These are phyloP conservation scores for Rugonectria rugulosa DNA, from an alignment of 2,329 filamentous ascomycete genomes.

Conservation along the genomic window DNA sequence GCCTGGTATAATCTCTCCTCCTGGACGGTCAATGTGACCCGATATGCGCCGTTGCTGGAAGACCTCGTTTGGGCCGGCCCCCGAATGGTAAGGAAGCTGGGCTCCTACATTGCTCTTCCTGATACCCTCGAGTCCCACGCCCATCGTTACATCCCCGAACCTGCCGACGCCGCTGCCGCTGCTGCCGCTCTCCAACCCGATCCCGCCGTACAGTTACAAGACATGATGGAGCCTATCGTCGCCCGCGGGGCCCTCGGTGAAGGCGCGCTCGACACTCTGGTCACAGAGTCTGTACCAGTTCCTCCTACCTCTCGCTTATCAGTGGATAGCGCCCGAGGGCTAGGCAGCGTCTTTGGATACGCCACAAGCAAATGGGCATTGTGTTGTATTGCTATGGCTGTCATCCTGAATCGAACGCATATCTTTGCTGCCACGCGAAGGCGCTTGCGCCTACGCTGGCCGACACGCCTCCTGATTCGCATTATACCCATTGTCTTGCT, in stretches of 20 bases:
- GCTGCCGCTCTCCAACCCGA: slow-evolving; percentile 32
- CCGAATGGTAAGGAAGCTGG: slow-evolving; percentile 72
- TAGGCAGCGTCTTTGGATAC: slow-evolving; percentile 90
- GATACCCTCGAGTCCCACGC: slow-evolving; percentile 67
- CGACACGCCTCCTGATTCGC: slow-evolving; percentile 73
- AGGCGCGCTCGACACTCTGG: slow-evolving; percentile 20
- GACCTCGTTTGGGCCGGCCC: slow-evolving; percentile 75
- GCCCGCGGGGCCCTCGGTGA: slow-evolving; percentile 17
- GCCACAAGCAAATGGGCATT: slow-evolving; percentile 92
- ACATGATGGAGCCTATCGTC: slow-evolving; percentile 41
- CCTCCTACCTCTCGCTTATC: slow-evolving; percentile 56
- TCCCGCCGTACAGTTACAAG: slow-evolving; percentile 34
- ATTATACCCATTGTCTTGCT: slow-evolving; percentile 76
- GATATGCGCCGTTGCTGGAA: slow-evolving; percentile 69
- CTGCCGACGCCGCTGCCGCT: slow-evolving; percentile 28
- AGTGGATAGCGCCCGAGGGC: slow-evolving; percentile 68
- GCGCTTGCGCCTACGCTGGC: slow-evolving; percentile 78
- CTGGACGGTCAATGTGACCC: slow-evolving; percentile 66
- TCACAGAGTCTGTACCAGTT: slow-evolving; percentile 22
- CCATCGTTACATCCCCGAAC: slow-evolving; percentile 29
- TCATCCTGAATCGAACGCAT: slow-evolving; percentile 88
- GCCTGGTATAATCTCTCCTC: slow-evolving; percentile 63
- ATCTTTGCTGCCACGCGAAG: slow-evolving; percentile 92
- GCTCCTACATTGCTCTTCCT: slow-evolving; percentile 66
- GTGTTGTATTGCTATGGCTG: slow-evolving; percentile 83